Evolutionary conservation across 352 stramenopile species (phyloP).

Genomic region (Globisporangium lucens): DNA sequence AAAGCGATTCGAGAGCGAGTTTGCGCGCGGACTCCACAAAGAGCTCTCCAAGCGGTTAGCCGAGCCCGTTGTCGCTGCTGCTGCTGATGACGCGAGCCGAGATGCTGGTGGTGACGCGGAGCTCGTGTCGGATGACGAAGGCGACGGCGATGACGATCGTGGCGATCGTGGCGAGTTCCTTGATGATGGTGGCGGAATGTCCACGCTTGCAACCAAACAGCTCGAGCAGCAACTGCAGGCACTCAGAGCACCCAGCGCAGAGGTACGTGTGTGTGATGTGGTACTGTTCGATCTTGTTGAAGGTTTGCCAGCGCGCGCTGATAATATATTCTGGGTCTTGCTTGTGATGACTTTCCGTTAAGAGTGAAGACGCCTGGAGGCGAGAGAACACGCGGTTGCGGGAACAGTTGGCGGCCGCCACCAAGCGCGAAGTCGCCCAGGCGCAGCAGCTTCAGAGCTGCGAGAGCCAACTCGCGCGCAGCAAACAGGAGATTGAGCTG

Average conservation of each 20-base stretch:
- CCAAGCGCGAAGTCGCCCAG: conserved; percentile 13
- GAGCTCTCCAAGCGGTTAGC: conserved; percentile 18
- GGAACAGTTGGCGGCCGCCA: conserved; percentile 13
- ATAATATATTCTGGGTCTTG: background rate
- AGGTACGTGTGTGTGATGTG: background rate
- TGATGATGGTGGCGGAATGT: conserved; percentile 4
- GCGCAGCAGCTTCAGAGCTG: conserved; percentile 10
- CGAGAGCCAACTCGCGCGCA: conserved; percentile 7
- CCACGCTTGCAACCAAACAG: background rate
- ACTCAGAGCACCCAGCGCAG: conserved; percentile 1
- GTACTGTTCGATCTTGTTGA: no score
- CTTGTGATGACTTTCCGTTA: background rate
- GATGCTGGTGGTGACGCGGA: background rate
- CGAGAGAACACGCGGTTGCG: conserved; percentile 26
- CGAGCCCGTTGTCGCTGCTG: background rate
- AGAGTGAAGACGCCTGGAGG: conserved; percentile 27
- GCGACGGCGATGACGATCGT: background rate
- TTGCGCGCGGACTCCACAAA: conserved; percentile 12
- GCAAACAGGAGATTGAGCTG: conserved; percentile 14
- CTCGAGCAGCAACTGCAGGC: conserved; percentile 6
- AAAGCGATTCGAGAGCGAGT: conserved; percentile 4
- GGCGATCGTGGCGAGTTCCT: background rate
- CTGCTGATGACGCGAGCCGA: background rate
- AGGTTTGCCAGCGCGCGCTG: background rate
- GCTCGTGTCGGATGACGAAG: background rate